Evolutionary conservation across 441 rosid species (phyloP).

Genomic region (Gossypium schwendimanii): DNA sequence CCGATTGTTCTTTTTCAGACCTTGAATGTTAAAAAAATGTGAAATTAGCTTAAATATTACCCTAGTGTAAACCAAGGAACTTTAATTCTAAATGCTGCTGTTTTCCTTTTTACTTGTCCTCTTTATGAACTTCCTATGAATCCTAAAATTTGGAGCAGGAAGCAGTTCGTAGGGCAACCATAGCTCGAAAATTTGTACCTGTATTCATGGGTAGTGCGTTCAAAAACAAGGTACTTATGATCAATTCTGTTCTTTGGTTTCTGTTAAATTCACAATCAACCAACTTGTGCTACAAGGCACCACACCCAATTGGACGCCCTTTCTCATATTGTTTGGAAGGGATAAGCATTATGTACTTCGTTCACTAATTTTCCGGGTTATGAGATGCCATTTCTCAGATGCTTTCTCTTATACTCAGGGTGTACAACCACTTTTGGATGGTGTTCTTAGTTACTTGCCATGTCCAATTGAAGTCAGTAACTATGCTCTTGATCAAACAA

Average conservation of each 20-base stretch:
- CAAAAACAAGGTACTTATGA: constrained; percentile 75
- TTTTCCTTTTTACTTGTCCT: neutral
- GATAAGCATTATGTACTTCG: no score
- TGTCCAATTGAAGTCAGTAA: constrained; percentile 84
- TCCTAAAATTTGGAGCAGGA: constrained; percentile 41
- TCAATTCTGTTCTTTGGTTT: neutral
- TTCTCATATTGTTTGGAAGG: neutral
- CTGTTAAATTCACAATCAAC: neutral
- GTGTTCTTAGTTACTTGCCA: constrained; percentile 78
- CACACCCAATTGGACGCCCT: neutral
- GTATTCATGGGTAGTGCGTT: constrained; percentile 99
- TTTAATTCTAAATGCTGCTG: neutral
- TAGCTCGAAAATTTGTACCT: constrained; percentile 78
- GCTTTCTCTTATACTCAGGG: constrained; percentile 41
- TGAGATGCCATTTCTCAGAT: neutral
- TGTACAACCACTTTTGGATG: constrained; percentile 88
- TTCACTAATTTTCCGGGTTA: neutral
- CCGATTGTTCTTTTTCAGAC: neutral
- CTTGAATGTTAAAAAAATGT: neutral
- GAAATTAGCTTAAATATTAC: neutral
- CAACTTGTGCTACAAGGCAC: neutral
- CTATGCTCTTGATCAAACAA: constrained; percentile 87
- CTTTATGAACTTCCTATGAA: neutral
- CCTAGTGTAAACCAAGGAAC: neutral
- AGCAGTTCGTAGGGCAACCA: constrained; percentile 89